Conservation (phyloP, 192 early-diverging fungal species). For the Entomortierella lignicola region DNA sequence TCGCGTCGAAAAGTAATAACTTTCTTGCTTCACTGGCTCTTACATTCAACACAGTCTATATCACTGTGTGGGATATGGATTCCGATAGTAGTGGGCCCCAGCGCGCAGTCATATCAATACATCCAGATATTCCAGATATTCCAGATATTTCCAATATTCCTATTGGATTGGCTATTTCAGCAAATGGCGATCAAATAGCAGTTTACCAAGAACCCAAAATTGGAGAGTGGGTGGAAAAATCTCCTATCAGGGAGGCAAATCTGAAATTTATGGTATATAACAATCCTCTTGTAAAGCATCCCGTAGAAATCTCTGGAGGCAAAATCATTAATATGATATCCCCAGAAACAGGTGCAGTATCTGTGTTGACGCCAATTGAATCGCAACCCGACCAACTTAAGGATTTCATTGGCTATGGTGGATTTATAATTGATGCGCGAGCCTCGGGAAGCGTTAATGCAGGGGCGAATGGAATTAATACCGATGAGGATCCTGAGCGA, state of each 20-base stretch:
- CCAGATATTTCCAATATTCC: no score
- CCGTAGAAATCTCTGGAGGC: no score
- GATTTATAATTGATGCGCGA: no score
- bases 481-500: not conserved
- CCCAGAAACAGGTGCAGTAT: not conserved
- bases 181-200: constrained; percentile 28
- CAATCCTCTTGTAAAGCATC: constrained; percentile 25
- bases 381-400: not conserved
- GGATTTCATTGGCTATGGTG: constrained; percentile 24
- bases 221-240: constrained; percentile 30
- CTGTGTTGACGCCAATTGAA: constrained; percentile 1
- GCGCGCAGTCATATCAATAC: constrained; percentile 6
- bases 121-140: constrained; percentile 3
- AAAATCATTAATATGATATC: no score
- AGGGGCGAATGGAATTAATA: constrained; percentile 11
- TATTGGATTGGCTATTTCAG: constrained; percentile 32
- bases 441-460: no score
- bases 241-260: constrained; percentile 28
- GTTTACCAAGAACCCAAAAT: constrained; percentile 43
- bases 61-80: constrained; percentile 24
- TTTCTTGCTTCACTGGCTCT: constrained; percentile 29
- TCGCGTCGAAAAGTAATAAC: constrained; percentile 6
- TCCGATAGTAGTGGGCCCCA: no score
- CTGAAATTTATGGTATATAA: no score
- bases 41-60: constrained; percentile 5